Evolutionary conservation across 2,329 filamentous ascomycete species (phyloP), one percentile per base, ranked within the genome.

Genomic region (Cryphonectria radicalis): DNA sequence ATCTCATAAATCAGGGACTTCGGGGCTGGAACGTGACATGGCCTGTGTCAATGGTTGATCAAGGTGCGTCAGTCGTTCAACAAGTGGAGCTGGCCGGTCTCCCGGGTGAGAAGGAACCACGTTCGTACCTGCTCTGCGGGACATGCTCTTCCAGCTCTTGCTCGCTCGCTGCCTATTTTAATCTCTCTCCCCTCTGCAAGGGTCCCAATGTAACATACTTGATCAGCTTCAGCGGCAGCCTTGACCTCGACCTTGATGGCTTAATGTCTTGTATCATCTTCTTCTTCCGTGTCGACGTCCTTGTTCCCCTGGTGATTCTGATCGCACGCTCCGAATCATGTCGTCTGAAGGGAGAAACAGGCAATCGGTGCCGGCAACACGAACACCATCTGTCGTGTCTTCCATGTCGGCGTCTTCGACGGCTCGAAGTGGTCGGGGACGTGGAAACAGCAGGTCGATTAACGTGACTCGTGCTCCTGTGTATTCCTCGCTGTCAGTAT

Each of bases 401-500:
- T 69, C 60, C 7, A 53, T 10, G 11, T 63, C 69, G 11, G 55
- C 17, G 13, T 59, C 66, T 25, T 69, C 67, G 17, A 25, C 35
- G 17, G 25, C 59, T 62, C 66, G 66, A 17, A 59, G 40, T 40
- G 40, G 46, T 42, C 63, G 57, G 37, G 65, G 37, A 40, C 63
- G 71, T 28, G 59, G 46, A 17, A 71, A 53, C 53, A 67, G 32
- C 63, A 57, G 42, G 32, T 71, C 64, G 6, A 67, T 63, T 35
- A 66, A 64, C 10, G 40, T 60, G n/a, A 43, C 40, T 19, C 59
- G 55, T 22, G 17, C 63, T 17, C 46, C 66, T 28, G 50, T 53
- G 17, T 63, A 37, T 35, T 65, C 72, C 13, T 71, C 72, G 57
- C 72, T 67, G 6, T 67, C 72, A 7, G 69, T 67, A 37, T 71